Base-by-base conservation (phyloP, 2,329 filamentous ascomycete genomes). In the Colletotrichum neosansevieriae region DNA sequence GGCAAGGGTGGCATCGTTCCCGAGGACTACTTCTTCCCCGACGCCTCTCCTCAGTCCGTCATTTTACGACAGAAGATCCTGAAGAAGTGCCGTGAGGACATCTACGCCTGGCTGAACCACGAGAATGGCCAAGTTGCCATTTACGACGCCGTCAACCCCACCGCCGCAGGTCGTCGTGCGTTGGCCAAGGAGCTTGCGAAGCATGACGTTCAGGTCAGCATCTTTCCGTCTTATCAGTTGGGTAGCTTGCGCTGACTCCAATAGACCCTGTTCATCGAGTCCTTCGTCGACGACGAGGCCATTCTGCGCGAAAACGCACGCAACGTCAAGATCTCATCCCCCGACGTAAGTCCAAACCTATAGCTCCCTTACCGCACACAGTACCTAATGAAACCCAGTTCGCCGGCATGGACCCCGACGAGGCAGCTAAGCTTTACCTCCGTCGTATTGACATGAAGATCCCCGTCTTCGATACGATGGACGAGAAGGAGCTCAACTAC, bases 101-200 rank as follows among this genome's bases (percentile, higher is more conserved):
- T 99, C 65, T 97, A 98, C 76, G 91, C 92, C 63, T 99, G 97
- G 85, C 83, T 99, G 50, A 97, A 98, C 75, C 92, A 98, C 73
- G 96, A 98, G 76, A 98, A 98, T 74, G 96, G 96, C 12, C 96
- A 99, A 77, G 95, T 99, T 63, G 96, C 96, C 63, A 98, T 99
- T 69, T 99, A 98, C 78, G 96, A 99, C 80, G 96, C 97, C 32
- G 97, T 99, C 17, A 99, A 99, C 75, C 94, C 95, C 4, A 91
- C 96, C 19, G 90, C 93, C 19, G 89, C 88, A 66, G 94, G 94
- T 15, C 89, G 96, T 53, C 89, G 91, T 63, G 92, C 94, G 11
- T 84, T 99, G 17, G 94, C 94, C 5, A 97, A 97, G 80, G 96
- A 99, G 76, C 97, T 99, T 77, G 91, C 93, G n/a, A 98, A 98